Base-by-base conservation (phyloP, 169 alveolate genomes). In the Cryptosporidium sp. region DNA sequence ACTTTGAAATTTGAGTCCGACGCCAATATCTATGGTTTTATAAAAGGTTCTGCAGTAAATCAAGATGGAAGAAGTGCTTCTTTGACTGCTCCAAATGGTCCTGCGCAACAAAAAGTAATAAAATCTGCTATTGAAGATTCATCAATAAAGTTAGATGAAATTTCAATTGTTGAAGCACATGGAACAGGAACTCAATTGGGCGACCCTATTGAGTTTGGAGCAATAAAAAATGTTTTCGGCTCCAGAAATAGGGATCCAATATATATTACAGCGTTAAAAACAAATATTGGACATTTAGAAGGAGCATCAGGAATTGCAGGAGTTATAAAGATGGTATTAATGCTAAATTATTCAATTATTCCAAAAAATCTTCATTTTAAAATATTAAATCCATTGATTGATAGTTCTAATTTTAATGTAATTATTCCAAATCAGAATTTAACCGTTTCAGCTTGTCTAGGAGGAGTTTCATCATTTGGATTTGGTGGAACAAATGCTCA, bases 281-380 rank as follows among this genome's bases (percentile, higher is more conserved):
- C 91, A 51, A 91, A 92, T 71, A 80, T 86, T 45, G 95, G 95
- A 18, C 95, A 92, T 74, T 86, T 92, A n/a, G 95, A 92, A 29
- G 91, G 91, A 41, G 91, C 91, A 8, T 85, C 91, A 9, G 91
- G 91, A 33, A 21, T 85, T 8, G 86, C 69, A 41, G 91, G 91
- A 8, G 67, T 85, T 6, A 58, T 85, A 16, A 85, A 85, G 26
- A 61, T 59, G 67, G 45, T 85, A 41, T 31, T 85, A 33, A 71
- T 73, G 74, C 35, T 85, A 5, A 45, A 65, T 26, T 23, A 80
- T 41, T 80, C 89, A 8, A 21, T 29, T 3, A 33, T 80, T 16
- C 73, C 89, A 62, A 80, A 59, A 48, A 80, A 80, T 62, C 35
- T 80, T 41, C 55, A 80, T 48, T 80, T 61, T 45, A 80, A 80